These are phyloP conservation scores for Dictyostelium purpureum DNA, from an alignment of 78 protist species.

Conservation along the genomic window DNA sequence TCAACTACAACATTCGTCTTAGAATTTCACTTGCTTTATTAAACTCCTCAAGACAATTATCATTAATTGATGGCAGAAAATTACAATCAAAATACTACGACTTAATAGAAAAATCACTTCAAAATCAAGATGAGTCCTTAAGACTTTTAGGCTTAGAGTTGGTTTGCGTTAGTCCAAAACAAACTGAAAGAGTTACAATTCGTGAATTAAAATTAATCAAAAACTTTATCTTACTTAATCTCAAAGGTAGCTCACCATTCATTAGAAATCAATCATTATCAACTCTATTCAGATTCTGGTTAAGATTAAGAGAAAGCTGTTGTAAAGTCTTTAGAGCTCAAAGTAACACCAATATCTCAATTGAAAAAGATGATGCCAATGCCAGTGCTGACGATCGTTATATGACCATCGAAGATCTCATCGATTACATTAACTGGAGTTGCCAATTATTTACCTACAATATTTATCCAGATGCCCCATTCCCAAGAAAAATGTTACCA, in stretches of 20 bases:
- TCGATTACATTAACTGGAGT: constrained; percentile 43
- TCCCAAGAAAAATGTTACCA: constrained; percentile 71
- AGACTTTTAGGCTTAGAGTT: constrained; percentile 68
- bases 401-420: not conserved
- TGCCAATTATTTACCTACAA: not conserved
- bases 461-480: constrained; percentile 80
- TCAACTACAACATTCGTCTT: constrained; percentile 30
- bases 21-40: constrained; percentile 51
- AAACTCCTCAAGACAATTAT: constrained; percentile 38
- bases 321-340: constrained; percentile 38
- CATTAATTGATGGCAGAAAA: constrained; percentile 13
- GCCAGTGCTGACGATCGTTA: not conserved
- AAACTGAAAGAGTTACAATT: constrained; percentile 58
- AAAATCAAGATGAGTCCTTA: constrained; percentile 60
- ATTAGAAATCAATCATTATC: constrained; percentile 55
- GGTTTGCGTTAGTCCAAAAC: constrained; percentile 57
- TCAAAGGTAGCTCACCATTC: constrained; percentile 60
- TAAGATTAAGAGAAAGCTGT: constrained; percentile 43
- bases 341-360: constrained; percentile 12
- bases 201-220: constrained; percentile 32
- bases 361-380: not conserved
- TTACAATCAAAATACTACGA: not conserved
- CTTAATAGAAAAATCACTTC: constrained; percentile 21
- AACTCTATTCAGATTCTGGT: constrained; percentile 52
- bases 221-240: constrained; percentile 18